Conservation (phyloP, 2,329 filamentous ascomycete species). For the Exserohilum rostratum region DNA sequence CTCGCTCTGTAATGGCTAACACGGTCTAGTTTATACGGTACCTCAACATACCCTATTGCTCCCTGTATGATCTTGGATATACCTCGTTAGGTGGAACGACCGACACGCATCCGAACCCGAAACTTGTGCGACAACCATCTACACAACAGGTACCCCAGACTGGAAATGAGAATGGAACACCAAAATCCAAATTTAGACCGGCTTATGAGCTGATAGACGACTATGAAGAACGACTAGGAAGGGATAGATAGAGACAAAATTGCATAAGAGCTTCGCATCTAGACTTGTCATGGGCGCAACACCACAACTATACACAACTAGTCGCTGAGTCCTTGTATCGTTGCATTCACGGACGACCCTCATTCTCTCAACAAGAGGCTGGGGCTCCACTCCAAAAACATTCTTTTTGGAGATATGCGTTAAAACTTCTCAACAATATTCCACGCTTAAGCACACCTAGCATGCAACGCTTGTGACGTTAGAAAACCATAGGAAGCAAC, state of each 20-base stretch:
- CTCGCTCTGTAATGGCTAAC: background rate
- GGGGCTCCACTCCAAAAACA: background rate
- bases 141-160: constrained; percentile 23
- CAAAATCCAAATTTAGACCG: constrained; percentile 42
- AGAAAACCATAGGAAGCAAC: background rate
- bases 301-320: background rate
- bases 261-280: background rate
- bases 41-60: constrained; percentile 81
- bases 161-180: constrained; percentile 18
- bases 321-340: background rate
- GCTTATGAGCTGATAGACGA: constrained; percentile 51
- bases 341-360: background rate
- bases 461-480: background rate
- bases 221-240: constrained; percentile 48
- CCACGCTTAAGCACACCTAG: background rate
- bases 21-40: constrained; percentile 73
- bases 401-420: background rate
- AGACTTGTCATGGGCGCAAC: background rate
- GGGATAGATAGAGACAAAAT: constrained; percentile 38
- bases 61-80: constrained; percentile 86
- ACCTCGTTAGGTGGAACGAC: constrained; percentile 89
- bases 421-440: background rate
- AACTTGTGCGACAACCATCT: constrained; percentile 45
- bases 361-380: background rate
- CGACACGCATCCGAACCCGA: constrained; percentile 90